Evolutionary conservation across 2,329 filamentous ascomycete genomes (phyloP), one percentile per base, ranked within the genome.

Genomic region (Aspergillus fumigatiaffinis): DNA sequence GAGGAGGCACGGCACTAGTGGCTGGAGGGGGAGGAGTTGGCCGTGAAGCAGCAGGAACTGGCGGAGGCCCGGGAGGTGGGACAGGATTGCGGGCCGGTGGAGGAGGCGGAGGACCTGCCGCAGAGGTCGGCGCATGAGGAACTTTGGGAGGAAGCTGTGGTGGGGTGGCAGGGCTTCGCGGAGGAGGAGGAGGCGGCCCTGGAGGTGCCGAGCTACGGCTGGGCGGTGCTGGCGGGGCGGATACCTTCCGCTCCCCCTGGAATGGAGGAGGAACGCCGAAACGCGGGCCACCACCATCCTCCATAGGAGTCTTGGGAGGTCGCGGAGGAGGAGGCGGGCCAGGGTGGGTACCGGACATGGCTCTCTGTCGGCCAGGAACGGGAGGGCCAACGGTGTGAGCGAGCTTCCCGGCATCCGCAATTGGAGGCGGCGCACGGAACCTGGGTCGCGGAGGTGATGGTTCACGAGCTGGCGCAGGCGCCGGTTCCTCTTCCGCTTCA

Each of bases 361-460:
- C 82, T 63, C 80, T 71, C 57, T 77, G 72, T 68, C 80, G 73
- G 68, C 79, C 65, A 73, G 82, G 70, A 55, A 75, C 76, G 21
- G 79, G 64, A 57, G 75, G 79, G 25, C 73, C 74, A 56, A 79
- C 77, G 29, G 79, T 73, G 60, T 87, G 81, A 3, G 89, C 91
- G 70, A 86, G 94, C 74, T 91, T 96, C 41, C 94, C 94, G 57
- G 94, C 94, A 73, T 96, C 92, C 55, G 91, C 86, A 58, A 97
- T 77, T 2, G 93, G 90, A 35, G 94, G 94, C 49, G 94, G 94
- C 8, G 91, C 93, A 63, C 87, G 84, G 77, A 96, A 97, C 66
- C 82, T 83, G 8, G 85, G 85, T 52, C 87, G 83, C 23, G 87
- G 85, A 12, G 91, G 90, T 14, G 87, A 86, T 14, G 88, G 84